Evolutionary conservation across 352 stramenopile species (phyloP).

Genomic region (Thraustotheca clavata): DNA sequence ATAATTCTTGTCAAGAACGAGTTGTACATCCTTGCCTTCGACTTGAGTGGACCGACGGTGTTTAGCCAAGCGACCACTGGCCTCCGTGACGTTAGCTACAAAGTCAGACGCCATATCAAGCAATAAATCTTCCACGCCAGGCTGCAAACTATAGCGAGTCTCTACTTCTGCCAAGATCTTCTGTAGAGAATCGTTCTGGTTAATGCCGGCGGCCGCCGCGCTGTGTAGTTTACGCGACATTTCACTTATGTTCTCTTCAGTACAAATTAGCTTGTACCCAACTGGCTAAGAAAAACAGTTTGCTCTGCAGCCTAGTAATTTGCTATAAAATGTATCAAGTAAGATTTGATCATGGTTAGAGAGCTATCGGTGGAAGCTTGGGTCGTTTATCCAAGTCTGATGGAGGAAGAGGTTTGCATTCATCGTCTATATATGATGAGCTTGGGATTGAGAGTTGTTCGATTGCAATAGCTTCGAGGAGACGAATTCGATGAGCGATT

Average conservation of each 20-base stretch:
- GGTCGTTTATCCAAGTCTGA: too few species aligned
- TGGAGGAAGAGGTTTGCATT: too few species aligned
- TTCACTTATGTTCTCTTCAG: too few species aligned
- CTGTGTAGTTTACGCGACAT: slow-evolving; percentile 1
- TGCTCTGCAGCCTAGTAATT: too few species aligned
- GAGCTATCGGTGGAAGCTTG: too few species aligned
- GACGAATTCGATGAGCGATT: neutral
- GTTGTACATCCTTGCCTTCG: slow-evolving; percentile 67
- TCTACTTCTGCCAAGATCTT: slow-evolving; percentile 33
- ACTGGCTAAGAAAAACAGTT: too few species aligned
- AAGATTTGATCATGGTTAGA: too few species aligned
- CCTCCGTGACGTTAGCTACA: slow-evolving; percentile 61
- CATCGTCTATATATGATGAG: too few species aligned
- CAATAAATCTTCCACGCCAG: slow-evolving; percentile 69
- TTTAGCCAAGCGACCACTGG: slow-evolving; percentile 55
- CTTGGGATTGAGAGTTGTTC: too few species aligned
- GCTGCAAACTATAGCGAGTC: slow-evolving; percentile 63
- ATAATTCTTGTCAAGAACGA: slow-evolving; percentile 79
- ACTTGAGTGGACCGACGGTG: slow-evolving; percentile 66
- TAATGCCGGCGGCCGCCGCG: neutral
- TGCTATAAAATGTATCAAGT: too few species aligned
- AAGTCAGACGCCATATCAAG: slow-evolving; percentile 79
- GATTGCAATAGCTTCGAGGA: slow-evolving; percentile 9
- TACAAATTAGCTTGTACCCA: too few species aligned
- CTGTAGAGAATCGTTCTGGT: slow-evolving; percentile 21